A percentile compares a stretch with the other conserved stretches of the same genome.
phyloP scores from a whole-genome alignment of 2,329 filamentous ascomycete species.

The Erysiphe pulchra region DNA sequence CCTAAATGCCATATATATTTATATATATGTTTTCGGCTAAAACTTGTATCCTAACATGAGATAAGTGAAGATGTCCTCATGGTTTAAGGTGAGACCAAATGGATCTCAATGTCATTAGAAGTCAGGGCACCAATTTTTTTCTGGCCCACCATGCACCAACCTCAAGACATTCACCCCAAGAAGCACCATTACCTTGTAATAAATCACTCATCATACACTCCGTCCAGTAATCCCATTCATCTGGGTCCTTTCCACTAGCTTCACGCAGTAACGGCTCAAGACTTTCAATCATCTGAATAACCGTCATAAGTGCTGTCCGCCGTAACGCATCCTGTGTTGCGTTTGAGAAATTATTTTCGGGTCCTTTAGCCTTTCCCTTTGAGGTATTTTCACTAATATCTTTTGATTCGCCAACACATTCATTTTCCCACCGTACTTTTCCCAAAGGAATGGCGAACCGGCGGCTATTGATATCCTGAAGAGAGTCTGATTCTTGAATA shows the following conservation, averaged over 20 bases:
- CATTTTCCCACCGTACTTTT: conserved; percentile 68
- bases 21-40: no score
- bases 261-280: conserved; percentile 64
- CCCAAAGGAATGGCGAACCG: conserved; percentile 70
- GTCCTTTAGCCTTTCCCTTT: conserved; percentile 11
- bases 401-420: conserved; percentile 37
- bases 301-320: conserved; percentile 54
- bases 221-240: conserved; percentile 84
- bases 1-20: no score
- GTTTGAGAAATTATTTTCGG: conserved; percentile 5
- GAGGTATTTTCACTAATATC: conserved; percentile 17
- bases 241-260: conserved; percentile 60
- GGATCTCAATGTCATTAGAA: no score
- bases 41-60: no score
- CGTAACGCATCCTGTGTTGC: conserved; percentile 48
- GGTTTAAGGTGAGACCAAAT: no score
- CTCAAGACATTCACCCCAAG: conserved; percentile 64
- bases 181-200: conserved; percentile 51
- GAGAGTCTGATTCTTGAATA: conserved; percentile 49
- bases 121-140: conserved; percentile 32
- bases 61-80: no score
- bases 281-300: conserved; percentile 63
- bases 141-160: conserved; percentile 75
- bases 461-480: conserved; percentile 44
- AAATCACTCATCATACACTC: conserved; percentile 68